Conservation (phyloP, 2,329 filamentous ascomycete species). For the Cladosporium oxysporum region DNA sequence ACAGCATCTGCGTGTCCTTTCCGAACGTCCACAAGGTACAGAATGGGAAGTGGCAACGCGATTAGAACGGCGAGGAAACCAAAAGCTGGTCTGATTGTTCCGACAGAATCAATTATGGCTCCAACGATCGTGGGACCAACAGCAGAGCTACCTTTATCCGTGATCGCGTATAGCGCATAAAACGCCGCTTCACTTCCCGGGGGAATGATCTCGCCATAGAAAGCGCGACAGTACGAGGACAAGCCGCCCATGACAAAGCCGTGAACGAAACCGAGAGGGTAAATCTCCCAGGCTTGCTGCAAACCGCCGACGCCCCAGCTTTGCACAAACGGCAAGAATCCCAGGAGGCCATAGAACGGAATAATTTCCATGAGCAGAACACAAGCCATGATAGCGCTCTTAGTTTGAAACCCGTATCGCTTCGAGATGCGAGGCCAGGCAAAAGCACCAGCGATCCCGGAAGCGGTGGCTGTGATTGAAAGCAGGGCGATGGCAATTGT, state of each 20-base stretch:
- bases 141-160: conserved; percentile 88
- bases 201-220: conserved; percentile 88
- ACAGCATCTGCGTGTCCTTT: conserved; percentile 40
- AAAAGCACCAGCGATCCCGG: conserved; percentile 84
- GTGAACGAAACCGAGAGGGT: conserved; percentile 79
- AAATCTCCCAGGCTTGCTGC: conserved; percentile 91
- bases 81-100: conserved; percentile 63
- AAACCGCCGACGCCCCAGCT: conserved; percentile 74
- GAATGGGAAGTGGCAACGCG: conserved; percentile 73
- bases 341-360: conserved; percentile 81
- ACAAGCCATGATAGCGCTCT: conserved; percentile 81
- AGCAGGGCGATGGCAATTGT: conserved; percentile 83
- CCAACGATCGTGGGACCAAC: conserved; percentile 91
- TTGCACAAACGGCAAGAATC: conserved; percentile 76
- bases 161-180: conserved; percentile 91
- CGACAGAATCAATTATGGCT: conserved; percentile 71
- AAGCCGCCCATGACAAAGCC: conserved; percentile 87
- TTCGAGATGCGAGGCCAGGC: conserved; percentile 79
- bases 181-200: conserved; percentile 91
- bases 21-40: conserved; percentile 79
- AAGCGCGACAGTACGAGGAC: conserved; percentile 82
- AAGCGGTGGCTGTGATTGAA: conserved; percentile 82
- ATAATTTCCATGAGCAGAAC: conserved; percentile 86
- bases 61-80: conserved; percentile 81
- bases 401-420: conserved; percentile 65